Conservation (phyloP, 2,329 filamentous ascomycete species). For the Arthrobotrys conoides region DNA sequence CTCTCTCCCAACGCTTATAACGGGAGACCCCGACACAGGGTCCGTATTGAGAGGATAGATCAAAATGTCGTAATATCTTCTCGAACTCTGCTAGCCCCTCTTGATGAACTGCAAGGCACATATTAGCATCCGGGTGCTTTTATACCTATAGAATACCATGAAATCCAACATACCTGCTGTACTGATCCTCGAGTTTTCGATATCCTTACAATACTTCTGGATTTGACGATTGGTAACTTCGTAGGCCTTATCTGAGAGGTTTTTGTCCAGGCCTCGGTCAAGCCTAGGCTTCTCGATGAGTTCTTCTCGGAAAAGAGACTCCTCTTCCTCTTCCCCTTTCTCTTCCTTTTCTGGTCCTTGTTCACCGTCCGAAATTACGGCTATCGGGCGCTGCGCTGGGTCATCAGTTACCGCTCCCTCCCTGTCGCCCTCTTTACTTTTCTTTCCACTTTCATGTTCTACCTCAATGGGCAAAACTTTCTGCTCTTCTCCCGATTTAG, state of each 20-base stretch:
- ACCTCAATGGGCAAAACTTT: conserved; percentile 58
- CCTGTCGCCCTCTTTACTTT: conserved; percentile 58
- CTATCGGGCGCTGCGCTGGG: background rate
- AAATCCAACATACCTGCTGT: conserved; percentile 69
- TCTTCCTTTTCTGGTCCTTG: no score
- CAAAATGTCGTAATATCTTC: conserved; percentile 91
- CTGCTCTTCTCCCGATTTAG: conserved; percentile 55
- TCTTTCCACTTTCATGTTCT: conserved; percentile 49
- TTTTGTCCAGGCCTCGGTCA: background rate
- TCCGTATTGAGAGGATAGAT: conserved; percentile 90
- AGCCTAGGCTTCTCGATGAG: conserved; percentile 34
- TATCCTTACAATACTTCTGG: conserved; percentile 80
- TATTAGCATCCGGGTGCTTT: background rate
- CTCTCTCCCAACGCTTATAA: conserved; percentile 87
- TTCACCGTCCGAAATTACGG: background rate
- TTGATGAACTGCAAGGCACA: conserved; percentile 77
- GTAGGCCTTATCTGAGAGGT: conserved; percentile 73
- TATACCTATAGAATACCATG: background rate
- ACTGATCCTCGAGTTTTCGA: conserved; percentile 79
- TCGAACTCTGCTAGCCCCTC: conserved; percentile 79
- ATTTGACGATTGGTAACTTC: conserved; percentile 79
- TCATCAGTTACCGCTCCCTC: conserved; percentile 53
- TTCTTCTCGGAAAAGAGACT: conserved; percentile 38
- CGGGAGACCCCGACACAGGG: conserved; percentile 89
- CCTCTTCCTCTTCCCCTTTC: conserved; percentile 54